A percentile compares a stretch with the other conserved stretches of the same genome.
phyloP scores from a whole-genome alignment of 164 flowering plant species.

The Litsea cubeba region DNA sequence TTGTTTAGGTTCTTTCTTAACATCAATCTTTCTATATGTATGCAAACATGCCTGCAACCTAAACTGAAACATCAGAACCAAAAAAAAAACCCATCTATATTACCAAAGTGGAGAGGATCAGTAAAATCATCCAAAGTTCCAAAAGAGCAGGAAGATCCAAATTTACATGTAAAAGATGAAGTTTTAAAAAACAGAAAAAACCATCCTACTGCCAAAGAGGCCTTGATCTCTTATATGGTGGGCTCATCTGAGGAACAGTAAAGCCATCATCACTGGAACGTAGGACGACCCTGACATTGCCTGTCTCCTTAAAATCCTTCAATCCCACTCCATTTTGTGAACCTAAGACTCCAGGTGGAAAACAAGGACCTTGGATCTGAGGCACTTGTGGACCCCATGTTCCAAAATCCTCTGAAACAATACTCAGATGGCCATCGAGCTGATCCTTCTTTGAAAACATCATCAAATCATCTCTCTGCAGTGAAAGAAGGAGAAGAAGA shows the following conservation, averaged over 20 bases:
- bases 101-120: too few species aligned
- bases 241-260: constrained; percentile 65
- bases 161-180: too few species aligned
- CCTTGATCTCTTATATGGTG: constrained; percentile 58
- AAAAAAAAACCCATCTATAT: too few species aligned
- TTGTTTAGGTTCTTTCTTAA: too few species aligned
- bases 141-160: too few species aligned
- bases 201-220: constrained; percentile 21
- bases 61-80: too few species aligned
- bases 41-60: too few species aligned
- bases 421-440: constrained; percentile 19
- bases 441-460: constrained; percentile 32
- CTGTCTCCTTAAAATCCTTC: constrained; percentile 24
- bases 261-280: constrained; percentile 47
- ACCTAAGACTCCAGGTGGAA: not conserved
- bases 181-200: too few species aligned
- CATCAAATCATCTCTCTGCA: constrained; percentile 29
- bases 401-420: constrained; percentile 31
- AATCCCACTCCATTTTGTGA: constrained; percentile 8
- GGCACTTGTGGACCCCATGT: constrained; percentile 62
- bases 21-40: too few species aligned
- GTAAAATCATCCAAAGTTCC: too few species aligned
- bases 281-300: constrained; percentile 16
- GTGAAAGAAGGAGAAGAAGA: not conserved
- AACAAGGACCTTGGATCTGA: constrained; percentile 13